A percentile compares a stretch with the other conserved stretches of the same genome.
phyloP scores from a whole-genome alignment of 371 early-diverging fungal species.

The Caulochytrium protostelioides region DNA sequence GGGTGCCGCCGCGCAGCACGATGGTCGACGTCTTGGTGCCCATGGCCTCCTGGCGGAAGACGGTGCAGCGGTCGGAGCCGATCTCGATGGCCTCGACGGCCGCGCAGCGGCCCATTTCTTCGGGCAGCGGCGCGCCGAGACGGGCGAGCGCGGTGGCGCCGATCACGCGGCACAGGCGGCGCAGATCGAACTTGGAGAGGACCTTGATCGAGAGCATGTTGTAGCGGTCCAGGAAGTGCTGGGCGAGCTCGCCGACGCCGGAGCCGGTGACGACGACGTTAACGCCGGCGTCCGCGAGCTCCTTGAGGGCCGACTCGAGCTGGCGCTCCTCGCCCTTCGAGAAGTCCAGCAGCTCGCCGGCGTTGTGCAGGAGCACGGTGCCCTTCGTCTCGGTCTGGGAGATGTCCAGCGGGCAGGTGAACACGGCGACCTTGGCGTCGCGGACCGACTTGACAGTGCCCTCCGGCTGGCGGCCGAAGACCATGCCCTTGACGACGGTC shows the following conservation, averaged over 20 bases:
- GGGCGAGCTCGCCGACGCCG: slow-evolving; percentile 76
- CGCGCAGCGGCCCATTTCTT: slow-evolving; percentile 94
- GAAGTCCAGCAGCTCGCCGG: slow-evolving; percentile 89
- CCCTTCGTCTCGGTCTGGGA: slow-evolving; percentile 97
- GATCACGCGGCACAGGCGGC: slow-evolving; percentile 77
- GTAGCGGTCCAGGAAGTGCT: slow-evolving; percentile 82
- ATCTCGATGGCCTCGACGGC: slow-evolving; percentile 86
- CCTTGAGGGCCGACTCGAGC: slow-evolving; percentile 46
- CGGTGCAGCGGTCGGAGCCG: slow-evolving; percentile 87
- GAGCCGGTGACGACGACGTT: slow-evolving; percentile 81
- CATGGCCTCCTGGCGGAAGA: slow-evolving; percentile 74
- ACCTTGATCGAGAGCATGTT: slow-evolving; percentile 76
- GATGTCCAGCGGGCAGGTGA: slow-evolving; percentile 88
- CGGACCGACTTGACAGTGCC: slow-evolving; percentile 42
- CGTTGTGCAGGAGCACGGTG: slow-evolving; percentile 90
- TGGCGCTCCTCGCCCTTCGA: slow-evolving; percentile 62
- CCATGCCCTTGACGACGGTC: slow-evolving; percentile 89
- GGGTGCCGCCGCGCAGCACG: slow-evolving; percentile 93
- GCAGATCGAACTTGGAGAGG: slow-evolving; percentile 84
- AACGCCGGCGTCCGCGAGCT: slow-evolving; percentile 74
- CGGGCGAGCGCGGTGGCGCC: slow-evolving; percentile 85
- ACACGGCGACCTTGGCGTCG: slow-evolving; percentile 88
- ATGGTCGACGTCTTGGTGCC: slow-evolving; percentile 76
- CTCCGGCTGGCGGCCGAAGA: slow-evolving; percentile 88
- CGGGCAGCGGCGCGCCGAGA: slow-evolving; percentile 74